Evolutionary conservation across 352 stramenopile genomes (phyloP).

Genomic region (Sclerospora graminicola): DNA sequence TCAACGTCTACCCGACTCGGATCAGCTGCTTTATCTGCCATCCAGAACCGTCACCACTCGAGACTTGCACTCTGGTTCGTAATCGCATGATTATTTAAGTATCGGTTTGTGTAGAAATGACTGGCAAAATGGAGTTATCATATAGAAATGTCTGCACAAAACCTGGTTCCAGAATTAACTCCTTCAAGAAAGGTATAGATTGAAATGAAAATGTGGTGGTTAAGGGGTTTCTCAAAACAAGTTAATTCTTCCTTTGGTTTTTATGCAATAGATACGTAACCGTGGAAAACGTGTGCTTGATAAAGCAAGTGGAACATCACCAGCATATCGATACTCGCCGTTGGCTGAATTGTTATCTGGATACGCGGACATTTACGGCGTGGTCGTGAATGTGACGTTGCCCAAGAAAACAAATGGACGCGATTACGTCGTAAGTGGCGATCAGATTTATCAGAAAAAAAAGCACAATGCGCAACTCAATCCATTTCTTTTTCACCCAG

Average conservation of each 20-base stretch:
- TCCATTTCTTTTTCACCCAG: constrained; percentile 17
- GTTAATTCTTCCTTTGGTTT: not conserved
- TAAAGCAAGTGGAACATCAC: constrained; percentile 13
- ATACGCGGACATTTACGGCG: constrained; percentile 51
- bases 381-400: constrained; percentile 64
- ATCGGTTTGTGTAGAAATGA: not conserved
- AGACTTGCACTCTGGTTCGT: constrained; percentile 27
- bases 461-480: too few species aligned
- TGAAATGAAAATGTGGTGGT: not conserved
- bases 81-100: not conserved
- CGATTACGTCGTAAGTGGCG: constrained; percentile 55
- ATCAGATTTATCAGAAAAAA: too few species aligned
- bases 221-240: not conserved
- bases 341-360: constrained; percentile 48
- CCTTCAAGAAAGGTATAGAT: constrained; percentile 6
- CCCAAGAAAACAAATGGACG: constrained; percentile 45
- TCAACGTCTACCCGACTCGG: constrained; percentile 31
- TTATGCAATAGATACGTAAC: constrained; percentile 6
- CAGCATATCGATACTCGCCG: constrained; percentile 48
- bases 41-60: constrained; percentile 28
- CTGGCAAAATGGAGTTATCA: not conserved
- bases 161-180: not conserved
- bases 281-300: constrained; percentile 43
- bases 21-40: constrained; percentile 48
- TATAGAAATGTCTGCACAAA: constrained; percentile 4